These are phyloP conservation scores for Ustilago lituana DNA, from an alignment of 1,284 basidiomycete genomes.

Conservation along the genomic window DNA sequence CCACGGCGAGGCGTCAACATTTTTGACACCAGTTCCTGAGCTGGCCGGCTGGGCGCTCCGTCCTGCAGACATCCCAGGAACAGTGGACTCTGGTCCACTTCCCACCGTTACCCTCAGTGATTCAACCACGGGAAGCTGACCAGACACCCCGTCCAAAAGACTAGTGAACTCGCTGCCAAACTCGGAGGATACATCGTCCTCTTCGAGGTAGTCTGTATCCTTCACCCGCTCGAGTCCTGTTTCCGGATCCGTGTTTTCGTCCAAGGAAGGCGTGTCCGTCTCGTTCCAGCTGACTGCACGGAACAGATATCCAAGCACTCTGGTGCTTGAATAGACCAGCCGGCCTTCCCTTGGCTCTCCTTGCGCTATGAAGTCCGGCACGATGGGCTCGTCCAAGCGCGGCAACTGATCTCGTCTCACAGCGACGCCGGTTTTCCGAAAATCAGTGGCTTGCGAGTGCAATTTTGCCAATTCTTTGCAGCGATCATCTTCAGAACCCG, in stretches of 20 bases:
- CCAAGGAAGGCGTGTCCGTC: conserved; percentile 35
- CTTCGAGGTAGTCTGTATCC: conserved; percentile 1
- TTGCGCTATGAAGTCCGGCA: conserved; percentile 35
- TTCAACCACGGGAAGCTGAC: background rate
- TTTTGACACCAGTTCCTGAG: background rate
- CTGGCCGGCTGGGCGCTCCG: too few relatives aligned
- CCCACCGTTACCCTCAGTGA: conserved; percentile 10
- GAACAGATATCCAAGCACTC: conserved; percentile 28
- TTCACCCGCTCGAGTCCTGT: conserved; percentile 16
- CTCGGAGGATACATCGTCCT: conserved; percentile 2
- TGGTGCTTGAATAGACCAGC: conserved; percentile 23
- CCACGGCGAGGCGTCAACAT: conserved; percentile 1
- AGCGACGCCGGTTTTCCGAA: conserved; percentile 46
- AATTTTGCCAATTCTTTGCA: conserved; percentile 75
- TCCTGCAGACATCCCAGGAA: too few relatives aligned
- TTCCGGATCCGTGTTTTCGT: conserved; percentile 19
- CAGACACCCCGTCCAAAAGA: background rate
- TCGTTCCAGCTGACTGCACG: conserved; percentile 26
- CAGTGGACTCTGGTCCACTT: background rate
- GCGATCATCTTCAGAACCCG: conserved; percentile 72
- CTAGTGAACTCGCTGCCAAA: conserved; percentile 12
- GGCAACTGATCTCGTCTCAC: conserved; percentile 15
- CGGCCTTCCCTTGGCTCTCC: conserved; percentile 20
- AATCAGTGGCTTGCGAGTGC: conserved; percentile 74
- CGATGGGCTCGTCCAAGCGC: conserved; percentile 13